Percentiles rank a stretch among this genome's conserved stretches.
phyloP scores from a whole-genome alignment of 1,139 yeast species.

The Nakaseomyces kungkrabaensis region DNA sequence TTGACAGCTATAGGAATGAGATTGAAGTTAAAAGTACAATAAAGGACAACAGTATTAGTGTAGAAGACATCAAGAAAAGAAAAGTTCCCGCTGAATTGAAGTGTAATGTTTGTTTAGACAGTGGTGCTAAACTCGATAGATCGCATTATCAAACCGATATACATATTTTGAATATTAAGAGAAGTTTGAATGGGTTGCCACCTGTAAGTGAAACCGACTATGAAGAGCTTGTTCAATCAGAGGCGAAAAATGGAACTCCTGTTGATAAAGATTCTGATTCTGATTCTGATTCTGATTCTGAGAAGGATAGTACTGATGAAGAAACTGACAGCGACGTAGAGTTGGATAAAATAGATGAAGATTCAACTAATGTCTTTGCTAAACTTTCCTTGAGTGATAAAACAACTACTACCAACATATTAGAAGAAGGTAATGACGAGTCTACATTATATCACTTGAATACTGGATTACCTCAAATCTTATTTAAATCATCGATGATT shows the following conservation, averaged over 20 bases:
- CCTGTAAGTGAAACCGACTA: constrained; percentile 51
- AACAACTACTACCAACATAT: neutral
- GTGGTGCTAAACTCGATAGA: constrained; percentile 16
- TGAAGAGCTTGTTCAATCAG: constrained; percentile 43
- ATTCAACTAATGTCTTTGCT: constrained; percentile 4
- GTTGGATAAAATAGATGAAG: constrained; percentile 5
- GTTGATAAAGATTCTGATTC: constrained; percentile 42
- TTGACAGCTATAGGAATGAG: constrained; percentile 41
- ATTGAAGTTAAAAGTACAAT: constrained; percentile 15
- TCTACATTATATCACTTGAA: constrained; percentile 41
- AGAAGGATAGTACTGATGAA: neutral
- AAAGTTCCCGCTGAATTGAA: neutral
- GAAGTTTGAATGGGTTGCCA: constrained; percentile 39
- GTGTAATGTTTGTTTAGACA: neutral
- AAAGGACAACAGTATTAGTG: constrained; percentile 5
- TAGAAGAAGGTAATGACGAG: constrained; percentile 22
- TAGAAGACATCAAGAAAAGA: constrained; percentile 1
- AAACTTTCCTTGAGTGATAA: neutral
- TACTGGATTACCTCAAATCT: constrained; percentile 54
- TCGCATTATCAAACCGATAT: constrained; percentile 54
- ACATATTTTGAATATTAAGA: constrained; percentile 51
- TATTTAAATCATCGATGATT: constrained; percentile 42
- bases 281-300: constrained; percentile 13
- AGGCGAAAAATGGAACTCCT: constrained; percentile 38
- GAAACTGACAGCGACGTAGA: neutral